phyloP scores from a whole-genome alignment of 2,329 filamentous ascomycete species.

The Aureobasidium mangrovei region DNA sequence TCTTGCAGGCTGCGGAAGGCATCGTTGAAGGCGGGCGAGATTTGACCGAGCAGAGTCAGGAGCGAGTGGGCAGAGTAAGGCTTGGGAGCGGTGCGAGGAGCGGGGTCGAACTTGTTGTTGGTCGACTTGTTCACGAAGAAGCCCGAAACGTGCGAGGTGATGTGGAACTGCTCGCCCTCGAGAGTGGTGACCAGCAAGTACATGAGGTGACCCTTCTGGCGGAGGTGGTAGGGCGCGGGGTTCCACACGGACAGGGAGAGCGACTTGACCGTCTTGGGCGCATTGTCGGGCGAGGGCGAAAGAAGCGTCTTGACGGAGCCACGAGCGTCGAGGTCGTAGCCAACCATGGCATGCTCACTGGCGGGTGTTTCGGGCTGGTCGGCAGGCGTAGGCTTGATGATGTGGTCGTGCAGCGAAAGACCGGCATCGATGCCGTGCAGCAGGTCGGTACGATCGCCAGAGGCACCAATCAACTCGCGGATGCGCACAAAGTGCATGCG shows the following conservation, averaged over 20 bases:
- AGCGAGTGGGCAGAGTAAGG: conserved; percentile 75
- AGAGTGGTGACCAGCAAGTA: conserved; percentile 85
- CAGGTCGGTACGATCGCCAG: conserved; percentile 78
- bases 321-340: conserved; percentile 68
- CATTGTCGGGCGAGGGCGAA: conserved; percentile 53
- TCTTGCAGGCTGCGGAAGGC: conserved; percentile 74
- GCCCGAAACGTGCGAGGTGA: conserved; percentile 86
- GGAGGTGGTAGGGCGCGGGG: conserved; percentile 82
- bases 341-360: conserved; percentile 42
- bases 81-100: conserved; percentile 70
- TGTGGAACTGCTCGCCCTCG: conserved; percentile 88
- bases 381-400: conserved; percentile 30
- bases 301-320: conserved; percentile 63
- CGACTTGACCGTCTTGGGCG: conserved; percentile 85
- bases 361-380: conserved; percentile 20
- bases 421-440: conserved; percentile 81
- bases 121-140: conserved; percentile 98
- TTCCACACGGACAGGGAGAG: conserved; percentile 92
- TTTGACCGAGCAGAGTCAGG: conserved; percentile 63
- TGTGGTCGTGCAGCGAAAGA: conserved; percentile 74
- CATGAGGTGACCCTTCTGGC: conserved; percentile 84
- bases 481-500: conserved; percentile 88
- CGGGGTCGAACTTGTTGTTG: conserved; percentile 89
- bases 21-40: conserved; percentile 75
- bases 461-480: conserved; percentile 84